A percentile compares a stretch with the other conserved stretches of the same genome.
These are phyloP conservation scores for Phaeophleospora eucalypticola DNA, from an alignment of 2,329 filamentous ascomycete species.

Conservation along the genomic window DNA sequence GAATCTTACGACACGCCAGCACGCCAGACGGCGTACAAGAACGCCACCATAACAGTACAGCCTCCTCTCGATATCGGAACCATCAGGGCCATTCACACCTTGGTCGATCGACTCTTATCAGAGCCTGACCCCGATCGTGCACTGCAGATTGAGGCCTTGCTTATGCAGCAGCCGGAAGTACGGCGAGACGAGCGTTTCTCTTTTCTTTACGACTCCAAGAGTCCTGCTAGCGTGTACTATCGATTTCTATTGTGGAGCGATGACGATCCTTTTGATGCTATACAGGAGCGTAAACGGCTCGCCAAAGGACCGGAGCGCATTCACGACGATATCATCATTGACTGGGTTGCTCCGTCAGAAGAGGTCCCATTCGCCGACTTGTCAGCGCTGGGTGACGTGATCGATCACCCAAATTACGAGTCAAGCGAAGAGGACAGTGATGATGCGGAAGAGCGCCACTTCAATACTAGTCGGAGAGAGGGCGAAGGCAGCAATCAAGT, in stretches of 20 bases:
- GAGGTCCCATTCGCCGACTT: constrained; percentile 58
- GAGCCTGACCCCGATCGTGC: constrained; percentile 52
- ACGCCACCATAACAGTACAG: constrained; percentile 47
- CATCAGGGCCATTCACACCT: constrained; percentile 80
- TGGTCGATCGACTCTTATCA: constrained; percentile 72
- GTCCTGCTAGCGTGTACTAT: constrained; percentile 80
- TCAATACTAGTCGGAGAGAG: constrained; percentile 34
- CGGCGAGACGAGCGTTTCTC: constrained; percentile 86
- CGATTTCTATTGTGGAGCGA: constrained; percentile 78
- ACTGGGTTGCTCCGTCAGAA: constrained; percentile 73
- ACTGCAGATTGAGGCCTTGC: constrained; percentile 80
- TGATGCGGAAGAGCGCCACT: constrained; percentile 47
- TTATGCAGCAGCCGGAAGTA: constrained; percentile 82
- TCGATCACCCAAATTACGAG: constrained; percentile 79
- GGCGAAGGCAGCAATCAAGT: constrained; percentile 36
- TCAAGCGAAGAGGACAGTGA: constrained; percentile 81
- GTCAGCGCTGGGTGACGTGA: constrained; percentile 71
- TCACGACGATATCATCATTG: constrained; percentile 70
- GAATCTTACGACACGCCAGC: constrained; percentile 57
- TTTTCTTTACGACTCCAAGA: constrained; percentile 86
- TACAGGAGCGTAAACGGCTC: constrained; percentile 38
- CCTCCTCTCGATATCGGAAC: constrained; percentile 74
- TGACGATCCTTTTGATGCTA: constrained; percentile 43
- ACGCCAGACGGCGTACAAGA: constrained; percentile 11
- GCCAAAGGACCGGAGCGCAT: constrained; percentile 28